Conservation (phyloP, 208 protist genomes). For the Ichthyophonus hoferi region DNA sequence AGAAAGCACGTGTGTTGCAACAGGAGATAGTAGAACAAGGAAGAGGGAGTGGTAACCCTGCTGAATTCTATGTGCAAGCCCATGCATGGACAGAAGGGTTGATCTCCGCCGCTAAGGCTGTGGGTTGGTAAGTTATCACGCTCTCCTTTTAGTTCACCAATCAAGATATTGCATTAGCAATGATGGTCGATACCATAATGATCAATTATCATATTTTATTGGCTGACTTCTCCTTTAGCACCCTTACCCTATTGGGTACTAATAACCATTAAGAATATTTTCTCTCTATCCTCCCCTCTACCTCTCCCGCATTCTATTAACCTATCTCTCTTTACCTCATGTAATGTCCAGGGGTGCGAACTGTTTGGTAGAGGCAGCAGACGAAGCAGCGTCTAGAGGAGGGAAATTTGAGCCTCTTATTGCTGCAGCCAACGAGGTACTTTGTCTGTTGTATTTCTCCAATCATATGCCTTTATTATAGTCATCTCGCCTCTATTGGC, state of each 20-base stretch:
- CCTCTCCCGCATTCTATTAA: neutral
- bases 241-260: too few species aligned
- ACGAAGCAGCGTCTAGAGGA: neutral
- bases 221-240: too few species aligned
- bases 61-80: conserved; percentile 12
- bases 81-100: conserved; percentile 27
- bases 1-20: neutral
- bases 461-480: too few species aligned
- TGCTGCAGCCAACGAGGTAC: conserved; percentile 32
- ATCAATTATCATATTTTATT: too few species aligned
- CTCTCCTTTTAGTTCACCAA: neutral
- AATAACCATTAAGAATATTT: neutral
- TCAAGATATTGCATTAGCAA: too few species aligned
- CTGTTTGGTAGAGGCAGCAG: conserved; percentile 7
- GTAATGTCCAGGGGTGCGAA: conserved; percentile 20
- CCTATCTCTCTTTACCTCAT: neutral
- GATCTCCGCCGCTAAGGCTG: neutral
- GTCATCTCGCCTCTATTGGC: too few species aligned
- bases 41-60: neutral
- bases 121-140: neutral
- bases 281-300: neutral
- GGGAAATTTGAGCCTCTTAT: conserved; percentile 28
- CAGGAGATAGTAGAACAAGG: conserved; percentile 13
- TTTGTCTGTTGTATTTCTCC: too few species aligned
- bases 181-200: too few species aligned